phyloP scores from a whole-genome alignment of 2,329 filamentous ascomycete genomes.

The Sclerotinia spermophila region DNA sequence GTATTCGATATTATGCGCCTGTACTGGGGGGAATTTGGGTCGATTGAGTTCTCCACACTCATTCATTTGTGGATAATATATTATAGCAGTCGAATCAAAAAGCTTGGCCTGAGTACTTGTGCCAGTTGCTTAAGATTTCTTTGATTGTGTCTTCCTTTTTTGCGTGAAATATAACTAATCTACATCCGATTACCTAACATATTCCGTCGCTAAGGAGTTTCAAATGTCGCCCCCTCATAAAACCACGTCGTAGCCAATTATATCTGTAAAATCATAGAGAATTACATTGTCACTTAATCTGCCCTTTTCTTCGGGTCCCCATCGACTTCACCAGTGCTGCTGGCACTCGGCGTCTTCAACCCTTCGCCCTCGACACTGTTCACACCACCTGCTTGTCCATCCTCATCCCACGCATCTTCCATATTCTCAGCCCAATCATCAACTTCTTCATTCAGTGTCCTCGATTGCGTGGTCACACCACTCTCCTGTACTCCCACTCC shows the following conservation, averaged over 20 bases:
- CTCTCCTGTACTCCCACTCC: slow-evolving; percentile 55
- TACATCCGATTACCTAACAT: slow-evolving; percentile 9
- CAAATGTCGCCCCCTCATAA: background rate
- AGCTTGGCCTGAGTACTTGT: background rate
- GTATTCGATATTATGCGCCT: too few species aligned
- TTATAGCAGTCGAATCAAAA: background rate
- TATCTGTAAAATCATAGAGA: slow-evolving; percentile 27
- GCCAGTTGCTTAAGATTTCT: background rate
- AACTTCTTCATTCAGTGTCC: slow-evolving; percentile 71
- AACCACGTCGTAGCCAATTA: slow-evolving; percentile 7
- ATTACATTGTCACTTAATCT: slow-evolving; percentile 29
- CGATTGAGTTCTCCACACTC: background rate
- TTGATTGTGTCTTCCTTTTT: background rate
- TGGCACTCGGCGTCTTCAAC: slow-evolving; percentile 38
- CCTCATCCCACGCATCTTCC: slow-evolving; percentile 58
- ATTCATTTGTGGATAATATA: background rate
- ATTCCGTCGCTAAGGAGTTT: background rate
- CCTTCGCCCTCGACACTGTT: slow-evolving; percentile 35
- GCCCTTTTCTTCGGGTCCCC: slow-evolving; percentile 35
- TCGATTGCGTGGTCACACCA: slow-evolving; percentile 49
- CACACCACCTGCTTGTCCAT: slow-evolving; percentile 39
- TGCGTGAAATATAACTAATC: background rate
- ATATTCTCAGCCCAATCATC: slow-evolving; percentile 93
- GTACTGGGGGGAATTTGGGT: background rate
- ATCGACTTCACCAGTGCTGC: slow-evolving; percentile 36